These are phyloP conservation scores for Neurospora pannonica DNA, from an alignment of 495 filamentous ascomycete genomes.

Conservation along the genomic window DNA sequence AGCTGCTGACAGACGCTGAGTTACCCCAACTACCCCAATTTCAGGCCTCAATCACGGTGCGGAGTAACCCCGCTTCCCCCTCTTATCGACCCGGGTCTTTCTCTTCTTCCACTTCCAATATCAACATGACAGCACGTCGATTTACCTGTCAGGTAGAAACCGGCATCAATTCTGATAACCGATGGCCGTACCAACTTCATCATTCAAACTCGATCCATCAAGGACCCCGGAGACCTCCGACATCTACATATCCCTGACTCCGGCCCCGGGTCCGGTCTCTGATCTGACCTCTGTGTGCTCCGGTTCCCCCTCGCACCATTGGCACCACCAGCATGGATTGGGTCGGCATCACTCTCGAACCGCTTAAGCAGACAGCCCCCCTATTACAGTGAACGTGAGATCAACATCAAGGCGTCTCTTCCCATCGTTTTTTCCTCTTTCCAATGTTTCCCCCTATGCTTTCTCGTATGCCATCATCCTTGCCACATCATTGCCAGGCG, in stretches of 20 bases:
- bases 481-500: not conserved
- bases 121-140: not conserved
- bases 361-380: not conserved
- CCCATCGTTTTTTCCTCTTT: not conserved
- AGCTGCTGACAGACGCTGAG: not conserved
- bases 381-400: not conserved
- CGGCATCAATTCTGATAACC: too few species aligned
- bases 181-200: too few species aligned
- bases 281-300: not conserved
- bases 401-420: not conserved
- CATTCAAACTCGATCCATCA: too few species aligned
- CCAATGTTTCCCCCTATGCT: not conserved
- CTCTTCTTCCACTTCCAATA: not conserved
- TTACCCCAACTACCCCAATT: not conserved
- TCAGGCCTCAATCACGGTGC: not conserved
- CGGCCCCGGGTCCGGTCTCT: not conserved
- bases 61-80: not conserved
- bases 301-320: too few species aligned
- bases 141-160: not conserved
- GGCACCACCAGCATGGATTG: too few species aligned
- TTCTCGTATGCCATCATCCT: not conserved
- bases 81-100: not conserved
- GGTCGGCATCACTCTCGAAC: too few species aligned
- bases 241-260: not conserved
- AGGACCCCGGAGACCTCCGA: not conserved